phyloP scores from a whole-genome alignment of 805 yeast genomes.

The Teunomyces atbi region DNA sequence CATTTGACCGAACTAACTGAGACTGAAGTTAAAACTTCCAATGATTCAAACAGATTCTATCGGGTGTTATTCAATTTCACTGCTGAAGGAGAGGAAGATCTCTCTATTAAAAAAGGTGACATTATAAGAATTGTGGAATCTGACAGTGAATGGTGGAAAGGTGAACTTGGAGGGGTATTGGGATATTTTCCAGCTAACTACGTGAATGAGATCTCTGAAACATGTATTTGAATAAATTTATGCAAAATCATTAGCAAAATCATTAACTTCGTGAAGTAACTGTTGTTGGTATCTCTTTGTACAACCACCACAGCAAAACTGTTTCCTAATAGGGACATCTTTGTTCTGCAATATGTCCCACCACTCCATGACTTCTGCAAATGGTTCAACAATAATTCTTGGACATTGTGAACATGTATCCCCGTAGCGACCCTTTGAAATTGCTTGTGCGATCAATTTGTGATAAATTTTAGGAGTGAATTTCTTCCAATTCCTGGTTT shows the following conservation, averaged over 20 bases:
- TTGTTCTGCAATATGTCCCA: constrained; percentile 58
- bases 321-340: constrained; percentile 50
- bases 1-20: background rate
- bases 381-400: constrained; percentile 49
- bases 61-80: constrained; percentile 38
- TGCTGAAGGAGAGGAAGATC: constrained; percentile 40
- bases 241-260: constrained; percentile 6
- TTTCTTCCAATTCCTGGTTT: constrained; percentile 53
- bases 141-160: constrained; percentile 38
- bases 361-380: constrained; percentile 63
- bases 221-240: constrained; percentile 1
- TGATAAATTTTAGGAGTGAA: constrained; percentile 47
- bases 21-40: background rate
- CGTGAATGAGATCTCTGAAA: constrained; percentile 14
- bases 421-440: constrained; percentile 49
- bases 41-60: constrained; percentile 17
- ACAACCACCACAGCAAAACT: constrained; percentile 57
- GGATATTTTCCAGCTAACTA: constrained; percentile 35
- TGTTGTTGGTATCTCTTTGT: constrained; percentile 16
- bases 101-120: constrained; percentile 44
- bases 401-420: constrained; percentile 56
- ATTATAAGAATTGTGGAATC: constrained; percentile 34
- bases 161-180: constrained; percentile 22
- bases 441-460: constrained; percentile 46
- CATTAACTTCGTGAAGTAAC: constrained; percentile 1